These are phyloP conservation scores for Lentinula lateritia DNA, from an alignment of 768 basidiomycete genomes.

Conservation along the genomic window DNA sequence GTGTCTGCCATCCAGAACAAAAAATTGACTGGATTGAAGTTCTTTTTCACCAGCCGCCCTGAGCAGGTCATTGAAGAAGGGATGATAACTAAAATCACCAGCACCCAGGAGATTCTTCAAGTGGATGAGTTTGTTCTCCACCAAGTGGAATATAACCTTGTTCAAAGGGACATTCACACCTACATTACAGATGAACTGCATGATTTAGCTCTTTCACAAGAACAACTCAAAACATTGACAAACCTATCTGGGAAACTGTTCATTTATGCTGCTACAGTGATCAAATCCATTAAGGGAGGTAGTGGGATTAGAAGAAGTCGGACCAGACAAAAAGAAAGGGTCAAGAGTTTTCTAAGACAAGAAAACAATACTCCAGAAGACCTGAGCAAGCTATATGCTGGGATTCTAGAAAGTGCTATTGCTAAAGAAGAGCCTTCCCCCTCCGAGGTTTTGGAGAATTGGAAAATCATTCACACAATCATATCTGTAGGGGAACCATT, in stretches of 20 bases:
- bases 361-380: background rate
- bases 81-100: background rate
- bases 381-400: background rate
- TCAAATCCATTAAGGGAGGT: background rate
- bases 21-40: background rate
- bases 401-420: background rate
- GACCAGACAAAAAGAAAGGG: background rate
- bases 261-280: constrained; percentile 3
- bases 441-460: background rate
- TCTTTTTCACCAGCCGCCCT: constrained; percentile 1
- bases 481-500: background rate
- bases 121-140: background rate
- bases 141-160: background rate
- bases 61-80: background rate
- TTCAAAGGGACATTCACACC: background rate
- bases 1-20: background rate
- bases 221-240: background rate
- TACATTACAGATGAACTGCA: background rate
- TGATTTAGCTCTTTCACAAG: background rate
- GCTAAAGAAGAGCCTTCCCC: background rate
- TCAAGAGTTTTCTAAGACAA: background rate
- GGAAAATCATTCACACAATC: background rate
- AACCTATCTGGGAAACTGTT: background rate
- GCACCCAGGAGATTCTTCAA: background rate
- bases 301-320: background rate